phyloP scores from a whole-genome alignment of 306 rosid species.

The Chamaecrista fasciculata region DNA sequence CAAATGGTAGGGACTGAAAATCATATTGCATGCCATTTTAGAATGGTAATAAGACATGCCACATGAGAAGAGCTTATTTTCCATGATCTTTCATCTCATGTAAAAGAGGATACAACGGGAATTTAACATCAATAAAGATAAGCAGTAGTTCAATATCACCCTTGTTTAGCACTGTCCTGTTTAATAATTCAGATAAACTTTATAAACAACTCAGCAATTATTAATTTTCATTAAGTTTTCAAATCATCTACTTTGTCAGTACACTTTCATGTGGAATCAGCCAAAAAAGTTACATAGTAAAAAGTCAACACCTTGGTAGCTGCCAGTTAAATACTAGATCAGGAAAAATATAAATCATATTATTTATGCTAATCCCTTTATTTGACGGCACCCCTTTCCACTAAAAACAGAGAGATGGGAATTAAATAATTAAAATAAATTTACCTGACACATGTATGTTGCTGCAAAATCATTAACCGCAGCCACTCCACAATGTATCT shows the following conservation, averaged over 20 bases:
- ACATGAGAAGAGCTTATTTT: neutral
- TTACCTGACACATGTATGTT: slow-evolving; percentile 87
- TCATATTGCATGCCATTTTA: slow-evolving; percentile 28
- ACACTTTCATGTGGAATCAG: neutral
- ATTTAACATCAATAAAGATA: neutral
- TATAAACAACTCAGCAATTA: neutral
- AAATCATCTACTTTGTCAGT: neutral
- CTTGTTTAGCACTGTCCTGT: neutral
- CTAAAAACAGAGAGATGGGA: neutral
- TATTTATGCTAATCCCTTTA: neutral
- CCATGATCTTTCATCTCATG: neutral
- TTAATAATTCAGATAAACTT: neutral
- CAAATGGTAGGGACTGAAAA: slow-evolving; percentile 94
- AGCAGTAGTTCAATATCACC: neutral
- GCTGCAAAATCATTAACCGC: slow-evolving; percentile 82
- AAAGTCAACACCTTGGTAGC: neutral
- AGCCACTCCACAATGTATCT: slow-evolving; percentile 76
- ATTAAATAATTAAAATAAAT: neutral
- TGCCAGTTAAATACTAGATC: slow-evolving; percentile 1
- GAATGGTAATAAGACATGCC: slow-evolving; percentile 1
- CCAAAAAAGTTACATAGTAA: neutral
- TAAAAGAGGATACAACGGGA: neutral
- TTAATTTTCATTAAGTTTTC: slow-evolving; percentile 3
- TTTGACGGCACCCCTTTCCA: neutral
- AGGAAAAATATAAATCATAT: slow-evolving; percentile 6